phyloP scores from a whole-genome alignment of 768 basidiomycete genomes.

The Rhodotorula sphaerocarpa region DNA sequence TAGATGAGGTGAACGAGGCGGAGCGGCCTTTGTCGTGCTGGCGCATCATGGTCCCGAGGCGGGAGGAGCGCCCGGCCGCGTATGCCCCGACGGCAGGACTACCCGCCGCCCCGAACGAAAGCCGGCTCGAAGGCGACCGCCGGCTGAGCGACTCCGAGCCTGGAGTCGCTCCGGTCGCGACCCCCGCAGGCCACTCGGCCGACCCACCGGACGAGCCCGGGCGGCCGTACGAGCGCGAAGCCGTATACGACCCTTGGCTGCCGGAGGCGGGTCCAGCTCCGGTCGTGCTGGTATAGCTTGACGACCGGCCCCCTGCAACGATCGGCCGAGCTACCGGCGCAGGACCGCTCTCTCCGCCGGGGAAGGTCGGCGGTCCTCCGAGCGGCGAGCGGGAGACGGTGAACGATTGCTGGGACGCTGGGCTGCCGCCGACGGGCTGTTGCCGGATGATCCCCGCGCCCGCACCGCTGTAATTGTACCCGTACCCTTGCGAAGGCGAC shows the following conservation, averaged over 20 bases:
- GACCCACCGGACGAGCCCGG: background rate
- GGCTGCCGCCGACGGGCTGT: background rate
- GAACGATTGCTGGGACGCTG: conserved; percentile 2
- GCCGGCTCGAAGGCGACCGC: background rate
- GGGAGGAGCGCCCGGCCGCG: too few relatives aligned
- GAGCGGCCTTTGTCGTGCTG: background rate
- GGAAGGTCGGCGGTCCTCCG: background rate
- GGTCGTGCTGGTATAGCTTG: background rate
- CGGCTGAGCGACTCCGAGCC: background rate
- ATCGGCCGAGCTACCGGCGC: background rate
- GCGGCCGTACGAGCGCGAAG: background rate
- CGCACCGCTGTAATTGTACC: conserved; percentile 4
- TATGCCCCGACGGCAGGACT: background rate
- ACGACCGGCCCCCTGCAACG: background rate
- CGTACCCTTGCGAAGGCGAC: too few relatives aligned
- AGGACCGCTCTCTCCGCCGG: background rate
- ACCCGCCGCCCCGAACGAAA: background rate
- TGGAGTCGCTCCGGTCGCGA: background rate
- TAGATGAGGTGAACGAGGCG: background rate
- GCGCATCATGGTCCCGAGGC: background rate
- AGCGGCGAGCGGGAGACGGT: conserved; percentile 4
- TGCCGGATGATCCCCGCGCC: background rate
- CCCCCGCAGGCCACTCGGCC: background rate
- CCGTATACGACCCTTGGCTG: background rate
- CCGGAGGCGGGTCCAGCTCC: background rate